These are phyloP conservation scores for Boletus nobilissimus DNA, from an alignment of 1,284 basidiomycete species.

Conservation along the genomic window DNA sequence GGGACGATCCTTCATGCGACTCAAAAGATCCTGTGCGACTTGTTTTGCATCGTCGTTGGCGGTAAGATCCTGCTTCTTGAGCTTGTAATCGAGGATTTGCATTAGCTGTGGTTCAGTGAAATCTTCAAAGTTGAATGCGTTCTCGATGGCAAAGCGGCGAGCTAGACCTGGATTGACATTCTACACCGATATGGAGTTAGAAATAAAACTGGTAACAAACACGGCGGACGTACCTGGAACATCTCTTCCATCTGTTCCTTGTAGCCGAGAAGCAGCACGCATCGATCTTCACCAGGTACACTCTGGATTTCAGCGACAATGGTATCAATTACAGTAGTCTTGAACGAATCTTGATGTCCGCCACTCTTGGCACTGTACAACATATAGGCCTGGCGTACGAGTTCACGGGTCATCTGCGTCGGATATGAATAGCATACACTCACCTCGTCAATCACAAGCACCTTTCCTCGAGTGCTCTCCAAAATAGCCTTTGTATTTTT, in stretches of 20 bases:
- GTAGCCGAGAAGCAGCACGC: conserved; percentile 71
- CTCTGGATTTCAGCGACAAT: conserved; percentile 77
- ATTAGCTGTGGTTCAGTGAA: conserved; percentile 62
- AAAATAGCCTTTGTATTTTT: conserved; percentile 71
- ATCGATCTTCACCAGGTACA: conserved; percentile 71
- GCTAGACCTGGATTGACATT: conserved; percentile 73
- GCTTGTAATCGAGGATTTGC: conserved; percentile 62
- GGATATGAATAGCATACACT: conserved; percentile 18
- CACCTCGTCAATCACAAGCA: conserved; percentile 75
- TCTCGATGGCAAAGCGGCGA: conserved; percentile 69
- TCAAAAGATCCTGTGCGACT: conserved; percentile 62
- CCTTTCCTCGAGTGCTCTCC: conserved; percentile 65
- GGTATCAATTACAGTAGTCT: conserved; percentile 74
- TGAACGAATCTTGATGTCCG: conserved; percentile 56
- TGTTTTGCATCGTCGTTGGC: conserved; percentile 64
- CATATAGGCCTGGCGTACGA: conserved; percentile 65
- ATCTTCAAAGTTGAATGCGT: conserved; percentile 71
- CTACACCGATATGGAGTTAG: conserved; percentile 43
- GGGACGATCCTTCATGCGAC: conserved; percentile 60
- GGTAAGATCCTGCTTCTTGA: conserved; percentile 62
- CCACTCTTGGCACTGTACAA: conserved; percentile 56
- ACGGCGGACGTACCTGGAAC: conserved; percentile 61
- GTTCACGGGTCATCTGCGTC: not conserved
- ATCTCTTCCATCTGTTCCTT: conserved; percentile 70
- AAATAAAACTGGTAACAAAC: not conserved